Evolutionary conservation across 164 flowering plant genomes (phyloP), one percentile per base, ranked within the genome.

Genomic region (Berberis vulgaris): DNA sequence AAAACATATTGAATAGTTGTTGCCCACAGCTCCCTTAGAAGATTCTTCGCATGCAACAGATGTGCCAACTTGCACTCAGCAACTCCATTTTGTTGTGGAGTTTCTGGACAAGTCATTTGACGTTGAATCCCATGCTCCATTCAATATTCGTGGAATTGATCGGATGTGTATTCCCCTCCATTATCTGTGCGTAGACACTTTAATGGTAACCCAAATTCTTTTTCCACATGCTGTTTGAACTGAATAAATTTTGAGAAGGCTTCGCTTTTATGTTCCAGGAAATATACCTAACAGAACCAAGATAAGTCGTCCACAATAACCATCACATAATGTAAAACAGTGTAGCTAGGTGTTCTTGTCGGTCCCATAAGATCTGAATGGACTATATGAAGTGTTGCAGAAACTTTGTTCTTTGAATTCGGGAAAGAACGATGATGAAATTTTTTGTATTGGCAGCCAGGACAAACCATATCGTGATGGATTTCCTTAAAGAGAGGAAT

Each of bases 331-430:
- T n/a, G 57, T 6, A 54, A 1, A 6, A 1, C 57, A 6, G 11
- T 26, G n/a, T 54, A 54, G 39, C 1, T 54, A 11, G 57, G 39
- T 11, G n/a, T 54, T 26, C n/a, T 7, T 4, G 7, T 57, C 0
- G 44, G 60, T 9, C 60, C 60, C 44, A 57, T 57, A 41, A 57
- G 60, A 57, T 57, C 60, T 1, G 60, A 57, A 57, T 57, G 60
- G 12, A 39, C 43, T 43, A 57, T 1, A 7, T 57, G 42, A 57
- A 57, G 41, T 40, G 3, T 6, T 1, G 7, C 41, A 4, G 44
- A 57, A 38, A 43, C 0, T 57, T 0, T 57, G 1, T 41, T 57
- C 3, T 3, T 5, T 26, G 26, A 26, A 26, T 26, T 26, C 26
- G 0, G 26, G 26, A 26, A 26, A 26, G 26, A 0, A 26, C 45